phyloP scores from a whole-genome alignment of 257 asterid species.

The Fraxinus americana region DNA sequence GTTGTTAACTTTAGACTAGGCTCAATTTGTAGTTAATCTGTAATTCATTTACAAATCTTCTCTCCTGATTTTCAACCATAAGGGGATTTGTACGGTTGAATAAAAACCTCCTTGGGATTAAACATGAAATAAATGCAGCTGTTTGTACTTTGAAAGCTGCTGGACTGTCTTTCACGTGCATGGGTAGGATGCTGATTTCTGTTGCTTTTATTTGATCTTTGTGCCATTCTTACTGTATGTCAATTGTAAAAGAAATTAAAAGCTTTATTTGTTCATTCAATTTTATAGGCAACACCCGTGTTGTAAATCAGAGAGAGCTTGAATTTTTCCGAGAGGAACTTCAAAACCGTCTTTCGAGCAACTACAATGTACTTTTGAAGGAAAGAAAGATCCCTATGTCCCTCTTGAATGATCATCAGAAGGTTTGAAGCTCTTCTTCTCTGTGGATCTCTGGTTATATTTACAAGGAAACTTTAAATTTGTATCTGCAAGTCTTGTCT shows the following conservation, averaged over 20 bases:
- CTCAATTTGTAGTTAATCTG: background rate
- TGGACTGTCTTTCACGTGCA: background rate
- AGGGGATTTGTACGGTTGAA: background rate
- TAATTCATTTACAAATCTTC: background rate
- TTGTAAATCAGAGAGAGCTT: constrained; percentile 81
- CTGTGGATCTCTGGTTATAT: constrained; percentile 5
- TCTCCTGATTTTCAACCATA: background rate
- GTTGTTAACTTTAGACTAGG: background rate
- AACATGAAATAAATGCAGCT: background rate
- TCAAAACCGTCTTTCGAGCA: constrained; percentile 71
- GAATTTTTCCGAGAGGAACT: constrained; percentile 88
- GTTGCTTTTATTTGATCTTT: constrained; percentile 1
- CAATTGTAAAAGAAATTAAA: background rate
- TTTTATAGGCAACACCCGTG: constrained; percentile 76
- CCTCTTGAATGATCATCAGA: constrained; percentile 81
- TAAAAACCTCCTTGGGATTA: background rate
- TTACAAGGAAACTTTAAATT: constrained; percentile 1
- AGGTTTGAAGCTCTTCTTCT: constrained; percentile 50
- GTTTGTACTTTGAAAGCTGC: background rate
- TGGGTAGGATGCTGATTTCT: constrained; percentile 10
- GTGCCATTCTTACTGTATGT: background rate
- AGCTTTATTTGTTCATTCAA: background rate
- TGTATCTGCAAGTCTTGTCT: background rate
- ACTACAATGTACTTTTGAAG: constrained; percentile 80
- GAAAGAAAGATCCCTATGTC: constrained; percentile 90